Base-by-base conservation (phyloP, 108 stramenopile species). In the Skeletonema costatum region DNA sequence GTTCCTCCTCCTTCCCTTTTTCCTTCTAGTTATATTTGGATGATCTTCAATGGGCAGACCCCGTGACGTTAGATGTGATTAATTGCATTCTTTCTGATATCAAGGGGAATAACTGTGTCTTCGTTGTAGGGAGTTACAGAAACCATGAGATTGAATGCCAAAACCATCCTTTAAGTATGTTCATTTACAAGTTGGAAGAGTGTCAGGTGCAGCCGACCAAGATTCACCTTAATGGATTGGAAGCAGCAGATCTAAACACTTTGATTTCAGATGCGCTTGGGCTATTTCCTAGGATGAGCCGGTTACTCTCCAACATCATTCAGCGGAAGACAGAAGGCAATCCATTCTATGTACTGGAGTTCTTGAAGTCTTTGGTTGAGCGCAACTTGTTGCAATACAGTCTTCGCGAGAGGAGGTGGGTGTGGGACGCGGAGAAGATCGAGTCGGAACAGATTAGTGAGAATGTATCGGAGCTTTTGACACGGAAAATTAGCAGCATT, bases 21-120 rank as follows among this genome's bases (percentile, higher is more conserved):
- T 1, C 35, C 6, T 6, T 36, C 5, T 36, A 36, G 35, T 36
- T 36, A 5, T 85, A 77, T 30, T 44, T 85, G 21, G 84, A 85
- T 58, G 84, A 85, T 66, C 44, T 76, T 16, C 84, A 80, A 59
- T 84, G 83, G 83, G 78, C 77, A 5, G 83, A 78, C 38, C 8
- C 32, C 8, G 39, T 35, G 12, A 53, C 84, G 35, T 29, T 85
- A 1, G 70, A 58, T 35, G 39, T 85, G 19, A 46, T 81, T 2
- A 33, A 58, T 12, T 16, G 53, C 30, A 25, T 81, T 13, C 63
- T 81, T 2, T 76, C 69, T 12, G 80, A 81, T 31, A 30, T 32
- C 2, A 39, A 31, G 32, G 75, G 69, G 32, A 6, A 36, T 6
- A 80, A 58, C 32, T 76, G 64, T 14, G 13, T 81, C 17, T 58